A percentile compares a stretch with the other conserved stretches of the same genome.
phyloP scores from a whole-genome alignment of 2,329 filamentous ascomycete species.

The Fusarium decemcellulare region DNA sequence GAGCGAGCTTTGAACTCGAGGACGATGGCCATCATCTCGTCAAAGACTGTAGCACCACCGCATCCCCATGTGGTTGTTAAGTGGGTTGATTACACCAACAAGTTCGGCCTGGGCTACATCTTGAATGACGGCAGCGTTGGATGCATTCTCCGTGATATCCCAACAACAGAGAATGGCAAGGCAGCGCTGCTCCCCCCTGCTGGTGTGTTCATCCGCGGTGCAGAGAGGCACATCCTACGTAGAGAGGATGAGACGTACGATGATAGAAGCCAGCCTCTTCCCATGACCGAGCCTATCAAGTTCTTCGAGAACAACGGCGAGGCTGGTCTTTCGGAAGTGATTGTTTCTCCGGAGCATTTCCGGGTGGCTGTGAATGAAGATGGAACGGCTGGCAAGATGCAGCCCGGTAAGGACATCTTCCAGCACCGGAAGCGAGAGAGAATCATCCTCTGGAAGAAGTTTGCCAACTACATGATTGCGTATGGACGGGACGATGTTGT shows the following conservation, averaged over 20 bases:
- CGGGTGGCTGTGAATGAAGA: constrained; percentile 68
- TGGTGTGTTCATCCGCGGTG: constrained; percentile 79
- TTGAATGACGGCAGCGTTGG: constrained; percentile 86
- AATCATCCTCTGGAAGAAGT: constrained; percentile 80
- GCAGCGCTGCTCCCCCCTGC: constrained; percentile 74
- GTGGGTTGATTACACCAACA: constrained; percentile 92
- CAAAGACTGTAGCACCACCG: constrained; percentile 67
- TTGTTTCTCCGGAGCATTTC: constrained; percentile 75
- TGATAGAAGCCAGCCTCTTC: constrained; percentile 73
- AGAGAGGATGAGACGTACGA: constrained; percentile 68
- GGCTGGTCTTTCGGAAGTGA: constrained; percentile 73
- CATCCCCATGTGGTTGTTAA: constrained; percentile 78
- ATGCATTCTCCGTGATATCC: constrained; percentile 74
- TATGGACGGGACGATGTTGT: constrained; percentile 80
- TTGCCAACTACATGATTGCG: constrained; percentile 81
- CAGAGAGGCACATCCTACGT: constrained; percentile 78
- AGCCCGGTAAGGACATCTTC: constrained; percentile 74
- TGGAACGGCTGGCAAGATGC: constrained; percentile 72
- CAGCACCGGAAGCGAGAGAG: constrained; percentile 77
- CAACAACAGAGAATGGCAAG: constrained; percentile 64
- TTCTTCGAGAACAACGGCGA: constrained; percentile 82
- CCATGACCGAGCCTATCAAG: constrained; percentile 74
- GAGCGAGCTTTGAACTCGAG: constrained; percentile 75
- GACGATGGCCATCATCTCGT: constrained; percentile 72
- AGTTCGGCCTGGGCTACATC: constrained; percentile 88